These are phyloP conservation scores for Juglanconis oblonga DNA, from an alignment of 2,329 filamentous ascomycete species.

Conservation along the genomic window DNA sequence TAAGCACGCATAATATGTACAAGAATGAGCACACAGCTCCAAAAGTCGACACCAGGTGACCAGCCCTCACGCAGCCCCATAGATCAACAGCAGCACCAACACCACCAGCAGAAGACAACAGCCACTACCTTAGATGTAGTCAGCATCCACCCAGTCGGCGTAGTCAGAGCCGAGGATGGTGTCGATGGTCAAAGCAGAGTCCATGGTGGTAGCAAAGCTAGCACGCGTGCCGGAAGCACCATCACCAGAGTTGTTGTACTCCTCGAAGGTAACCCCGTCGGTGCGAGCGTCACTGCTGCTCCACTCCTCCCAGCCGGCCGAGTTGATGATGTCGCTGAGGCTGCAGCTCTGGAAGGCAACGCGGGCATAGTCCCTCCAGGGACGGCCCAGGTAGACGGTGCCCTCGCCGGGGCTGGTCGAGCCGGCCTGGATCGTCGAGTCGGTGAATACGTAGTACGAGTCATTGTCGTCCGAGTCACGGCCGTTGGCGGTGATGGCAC, in stretches of 20 bases:
- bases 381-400: constrained; percentile 49
- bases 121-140: constrained; percentile 7
- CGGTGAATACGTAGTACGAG: constrained; percentile 56
- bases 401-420: constrained; percentile 34
- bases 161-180: constrained; percentile 17
- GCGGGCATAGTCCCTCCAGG: constrained; percentile 47
- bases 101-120: not conserved
- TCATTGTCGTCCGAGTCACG: constrained; percentile 33
- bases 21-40: not conserved
- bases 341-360: constrained; percentile 47
- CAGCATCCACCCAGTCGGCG: constrained; percentile 16
- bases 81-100: no score
- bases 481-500: constrained; percentile 46
- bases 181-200: constrained; percentile 31
- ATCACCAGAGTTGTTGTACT: constrained; percentile 50
- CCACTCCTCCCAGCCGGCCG: constrained; percentile 52
- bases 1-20: not conserved
- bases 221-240: constrained; percentile 48
- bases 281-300: constrained; percentile 33
- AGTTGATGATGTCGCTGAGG: constrained; percentile 47
- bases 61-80: no score
- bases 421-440: constrained; percentile 43
- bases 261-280: constrained; percentile 52
- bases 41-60: not conserved
- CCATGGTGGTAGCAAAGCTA: constrained; percentile 40